Evolutionary conservation across 2,329 filamentous ascomycete genomes (phyloP).

Genomic region (Scedosporium dehoogii): DNA sequence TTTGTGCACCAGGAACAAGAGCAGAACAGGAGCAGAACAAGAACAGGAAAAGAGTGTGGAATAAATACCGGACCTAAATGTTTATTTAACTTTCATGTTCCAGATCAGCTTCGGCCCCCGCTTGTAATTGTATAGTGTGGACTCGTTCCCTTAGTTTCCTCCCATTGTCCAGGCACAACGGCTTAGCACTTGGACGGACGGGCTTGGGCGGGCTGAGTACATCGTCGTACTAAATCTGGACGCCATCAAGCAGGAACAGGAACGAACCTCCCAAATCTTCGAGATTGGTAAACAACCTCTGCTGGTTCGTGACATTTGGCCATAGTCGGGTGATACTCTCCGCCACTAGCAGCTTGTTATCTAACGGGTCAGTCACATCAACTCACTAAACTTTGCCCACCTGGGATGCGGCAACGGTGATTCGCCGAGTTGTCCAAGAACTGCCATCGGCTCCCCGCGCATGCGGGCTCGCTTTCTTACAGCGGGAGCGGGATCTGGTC

Average conservation of each 20-base stretch:
- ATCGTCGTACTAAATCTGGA: background rate
- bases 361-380: background rate
- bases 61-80: too few species aligned
- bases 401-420: background rate
- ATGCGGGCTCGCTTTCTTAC: too few species aligned
- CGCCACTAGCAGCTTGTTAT: background rate
- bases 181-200: background rate
- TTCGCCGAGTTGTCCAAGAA: background rate
- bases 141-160: too few species aligned
- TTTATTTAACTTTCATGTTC: too few species aligned
- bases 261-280: background rate
- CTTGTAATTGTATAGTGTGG: too few species aligned
- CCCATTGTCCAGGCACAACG: background rate
- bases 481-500: background rate
- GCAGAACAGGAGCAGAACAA: too few species aligned
- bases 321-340: background rate
- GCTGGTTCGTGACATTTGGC: background rate
- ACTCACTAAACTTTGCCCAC: background rate
- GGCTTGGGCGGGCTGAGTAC: background rate
- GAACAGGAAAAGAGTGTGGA: too few species aligned
- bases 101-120: too few species aligned
- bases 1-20: too few species aligned
- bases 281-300: background rate
- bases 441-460: too few species aligned
- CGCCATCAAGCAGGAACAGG: background rate